Conservation (phyloP, 441 rosid genomes). For the Gossypium lobatum region DNA sequence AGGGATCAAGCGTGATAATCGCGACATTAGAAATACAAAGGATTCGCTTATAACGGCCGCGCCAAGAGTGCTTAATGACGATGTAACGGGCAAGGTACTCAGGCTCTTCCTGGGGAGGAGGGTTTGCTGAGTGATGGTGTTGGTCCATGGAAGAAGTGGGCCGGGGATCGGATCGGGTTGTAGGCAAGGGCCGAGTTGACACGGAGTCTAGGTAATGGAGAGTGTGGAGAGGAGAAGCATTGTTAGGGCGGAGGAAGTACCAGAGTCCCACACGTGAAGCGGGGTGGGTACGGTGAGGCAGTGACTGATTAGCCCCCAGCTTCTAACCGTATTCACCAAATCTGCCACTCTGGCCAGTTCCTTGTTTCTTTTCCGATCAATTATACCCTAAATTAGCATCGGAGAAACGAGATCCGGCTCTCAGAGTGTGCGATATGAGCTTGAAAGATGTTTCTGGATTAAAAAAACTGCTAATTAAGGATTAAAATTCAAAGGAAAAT, state of each 20-base stretch:
- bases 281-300: conserved; percentile 54
- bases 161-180: conserved; percentile 17
- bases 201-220: conserved; percentile 46
- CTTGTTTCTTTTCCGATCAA: not conserved
- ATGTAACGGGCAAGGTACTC: conserved; percentile 90
- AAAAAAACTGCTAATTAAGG: not conserved
- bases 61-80: conserved; percentile 96
- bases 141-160: conserved; percentile 25
- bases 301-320: conserved; percentile 61
- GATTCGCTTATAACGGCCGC: conserved; percentile 94
- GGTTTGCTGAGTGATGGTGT: conserved; percentile 22
- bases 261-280: conserved; percentile 57
- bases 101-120: conserved; percentile 61
- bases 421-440: not conserved
- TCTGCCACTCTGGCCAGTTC: conserved; percentile 9
- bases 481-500: not conserved
- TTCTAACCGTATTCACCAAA: conserved; percentile 11
- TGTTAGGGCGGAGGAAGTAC: conserved; percentile 59
- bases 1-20: conserved; percentile 82
- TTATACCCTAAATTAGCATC: conserved; percentile 39
- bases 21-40: conserved; percentile 67
- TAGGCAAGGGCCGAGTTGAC: conserved; percentile 21
- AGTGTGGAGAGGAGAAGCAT: conserved; percentile 70
- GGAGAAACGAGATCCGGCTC: conserved; percentile 9
- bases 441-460: not conserved